Evolutionary conservation across 2,329 filamentous ascomycete genomes (phyloP), one percentile per base, ranked within the genome.

Genomic region (Fusarium goolgardi): DNA sequence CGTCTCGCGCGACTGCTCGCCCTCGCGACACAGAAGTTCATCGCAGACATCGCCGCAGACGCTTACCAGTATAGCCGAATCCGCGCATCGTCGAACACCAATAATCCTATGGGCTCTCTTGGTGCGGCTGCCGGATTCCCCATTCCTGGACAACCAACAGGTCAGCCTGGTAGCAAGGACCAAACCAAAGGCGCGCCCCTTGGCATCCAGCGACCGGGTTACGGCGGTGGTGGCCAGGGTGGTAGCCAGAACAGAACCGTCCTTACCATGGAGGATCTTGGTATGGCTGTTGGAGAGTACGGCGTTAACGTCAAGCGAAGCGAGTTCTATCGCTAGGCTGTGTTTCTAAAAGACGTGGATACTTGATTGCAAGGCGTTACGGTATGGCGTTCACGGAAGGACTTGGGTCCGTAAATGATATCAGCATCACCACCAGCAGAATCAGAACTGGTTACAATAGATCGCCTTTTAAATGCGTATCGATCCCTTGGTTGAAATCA

Each of bases 61-160:
- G 94, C 96, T 4, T 99, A 99, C 79, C 96, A 99, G 81, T 98
- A 97, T 84, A 94, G 91, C 64, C 93, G 95, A 54, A 98, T 99
- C 75, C 91, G 96, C 40, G 92, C 93, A n/a, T 95, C 92, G 23
- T 94, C 86, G 27, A 94, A 92, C 67, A 90, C 90, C 15, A 97
- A 94, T 78, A 97, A 97, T 79, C 92, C 93, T 1, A 94, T 97
- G 89, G 93, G 93, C 63, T 93, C 91, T 70, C 85, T 96, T 18
- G 93, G 91, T 60, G 92, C 90, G 1, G 90, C 88, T 2, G 90
- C 89, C 0, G 91, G 90, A 15, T 91, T 92, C 68, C 84, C 87
- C 29, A 84, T 87, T 32, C 86, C 88, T 4, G 89, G 89, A 1
- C 89, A 91, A 73, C 83, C 84, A 44, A 85, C 86, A 4, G 85